Percentiles rank a stretch among this genome's conserved stretches.
These are phyloP conservation scores for Castanospermum australe DNA, from an alignment of 306 rosid species.

Conservation along the genomic window DNA sequence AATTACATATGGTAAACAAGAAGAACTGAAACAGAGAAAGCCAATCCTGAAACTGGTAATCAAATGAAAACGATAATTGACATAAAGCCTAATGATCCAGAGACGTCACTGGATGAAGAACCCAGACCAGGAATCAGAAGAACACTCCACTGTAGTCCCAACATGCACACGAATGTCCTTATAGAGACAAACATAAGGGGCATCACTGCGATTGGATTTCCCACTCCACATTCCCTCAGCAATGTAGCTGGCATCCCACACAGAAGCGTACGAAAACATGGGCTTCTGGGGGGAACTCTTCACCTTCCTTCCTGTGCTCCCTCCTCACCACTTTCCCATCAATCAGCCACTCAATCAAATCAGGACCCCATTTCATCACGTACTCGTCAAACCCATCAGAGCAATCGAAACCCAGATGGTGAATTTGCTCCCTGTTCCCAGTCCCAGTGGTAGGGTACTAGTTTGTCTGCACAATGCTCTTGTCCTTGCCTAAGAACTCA, in stretches of 20 bases:
- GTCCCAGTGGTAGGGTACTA: slow-evolving; percentile 33
- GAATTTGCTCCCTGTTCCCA: slow-evolving; percentile 48
- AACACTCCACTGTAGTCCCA: slow-evolving; percentile 14
- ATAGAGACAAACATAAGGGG: slow-evolving; percentile 44
- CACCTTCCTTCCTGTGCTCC: slow-evolving; percentile 34
- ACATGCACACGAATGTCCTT: slow-evolving; percentile 45
- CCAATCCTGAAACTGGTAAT: neutral
- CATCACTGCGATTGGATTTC: slow-evolving; percentile 36
- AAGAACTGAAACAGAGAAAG: neutral
- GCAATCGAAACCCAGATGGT: slow-evolving; percentile 45
- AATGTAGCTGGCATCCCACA: slow-evolving; percentile 52
- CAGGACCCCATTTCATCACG: slow-evolving; percentile 36
- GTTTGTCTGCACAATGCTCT: slow-evolving; percentile 49
- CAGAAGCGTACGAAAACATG: slow-evolving; percentile 43
- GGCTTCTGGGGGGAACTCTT: slow-evolving; percentile 33
- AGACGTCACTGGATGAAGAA: neutral
- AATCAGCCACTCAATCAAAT: slow-evolving; percentile 45
- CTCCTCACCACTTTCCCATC: slow-evolving; percentile 43
- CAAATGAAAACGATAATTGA: neutral
- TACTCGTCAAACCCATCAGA: slow-evolving; percentile 44
- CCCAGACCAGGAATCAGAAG: slow-evolving; percentile 16
- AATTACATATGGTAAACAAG: neutral
- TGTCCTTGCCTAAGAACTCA: slow-evolving; percentile 58
- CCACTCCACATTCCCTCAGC: slow-evolving; percentile 50
- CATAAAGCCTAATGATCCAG: neutral